These are phyloP conservation scores for Amniculicola lignicola DNA, from an alignment of 495 filamentous ascomycete species.

Conservation along the genomic window DNA sequence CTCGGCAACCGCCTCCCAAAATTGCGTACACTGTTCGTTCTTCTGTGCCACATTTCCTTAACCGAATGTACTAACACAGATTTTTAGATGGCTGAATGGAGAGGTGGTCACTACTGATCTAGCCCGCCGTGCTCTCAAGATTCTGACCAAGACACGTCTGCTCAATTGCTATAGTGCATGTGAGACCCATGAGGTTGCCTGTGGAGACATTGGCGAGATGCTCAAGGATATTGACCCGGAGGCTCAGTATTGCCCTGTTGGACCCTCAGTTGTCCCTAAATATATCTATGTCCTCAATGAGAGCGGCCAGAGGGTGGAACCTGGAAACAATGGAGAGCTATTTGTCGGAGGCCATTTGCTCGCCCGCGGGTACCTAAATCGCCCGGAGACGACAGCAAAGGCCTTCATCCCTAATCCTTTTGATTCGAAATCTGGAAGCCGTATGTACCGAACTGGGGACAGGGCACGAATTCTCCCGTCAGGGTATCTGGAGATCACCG, in stretches of 20 bases:
- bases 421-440: slow-evolving; percentile 33
- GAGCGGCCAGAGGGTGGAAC: slow-evolving; percentile 49
- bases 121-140: slow-evolving; percentile 56
- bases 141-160: slow-evolving; percentile 59
- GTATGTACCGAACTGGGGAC: slow-evolving; percentile 41
- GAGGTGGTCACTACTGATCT: slow-evolving; percentile 70
- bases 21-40: slow-evolving; percentile 55
- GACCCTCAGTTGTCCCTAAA: slow-evolving; percentile 53
- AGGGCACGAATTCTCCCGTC: slow-evolving; percentile 39
- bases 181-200: slow-evolving; percentile 70
- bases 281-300: slow-evolving; percentile 62
- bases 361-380: slow-evolving; percentile 40
- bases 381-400: slow-evolving; percentile 38
- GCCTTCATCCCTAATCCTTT: slow-evolving; percentile 35
- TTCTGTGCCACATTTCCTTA: too few relatives aligned
- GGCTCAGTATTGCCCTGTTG: slow-evolving; percentile 57
- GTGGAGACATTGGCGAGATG: slow-evolving; percentile 64
- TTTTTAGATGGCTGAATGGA: slow-evolving; percentile 73
- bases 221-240: slow-evolving; percentile 55
- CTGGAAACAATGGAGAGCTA: slow-evolving; percentile 36
- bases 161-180: slow-evolving; percentile 71
- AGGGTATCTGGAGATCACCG: slow-evolving; percentile 39
- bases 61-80: too few relatives aligned
- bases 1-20: slow-evolving; percentile 56
- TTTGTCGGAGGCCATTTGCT: slow-evolving; percentile 38